A percentile compares a stretch with the other conserved stretches of the same genome.
Conservation (phyloP, 257 asterid genomes). For the Misopates orontium region DNA sequence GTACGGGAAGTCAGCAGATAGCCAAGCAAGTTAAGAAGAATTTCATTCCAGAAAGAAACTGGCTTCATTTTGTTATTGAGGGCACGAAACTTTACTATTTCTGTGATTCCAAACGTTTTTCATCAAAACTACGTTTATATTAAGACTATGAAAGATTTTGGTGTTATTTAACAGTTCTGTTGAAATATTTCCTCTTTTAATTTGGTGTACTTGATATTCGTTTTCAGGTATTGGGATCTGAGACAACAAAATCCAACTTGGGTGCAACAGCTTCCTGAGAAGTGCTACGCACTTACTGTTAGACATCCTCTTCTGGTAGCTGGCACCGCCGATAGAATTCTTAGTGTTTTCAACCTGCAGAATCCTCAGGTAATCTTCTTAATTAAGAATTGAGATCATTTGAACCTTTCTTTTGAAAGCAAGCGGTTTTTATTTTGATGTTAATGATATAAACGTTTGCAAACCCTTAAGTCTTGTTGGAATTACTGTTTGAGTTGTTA, state of each 20-base stretch:
- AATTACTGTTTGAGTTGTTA: not conserved
- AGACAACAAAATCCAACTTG: conserved; percentile 89
- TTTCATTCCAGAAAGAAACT: too few relatives aligned
- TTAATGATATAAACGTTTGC: not conserved
- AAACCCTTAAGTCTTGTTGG: not conserved
- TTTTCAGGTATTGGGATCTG: conserved; percentile 92
- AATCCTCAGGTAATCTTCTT: conserved; percentile 78
- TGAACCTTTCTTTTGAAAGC: conserved; percentile 1
- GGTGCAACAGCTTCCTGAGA: conserved; percentile 92
- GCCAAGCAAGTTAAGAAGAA: too few relatives aligned
- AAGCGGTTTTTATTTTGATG: not conserved
- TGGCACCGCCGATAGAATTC: conserved; percentile 91
- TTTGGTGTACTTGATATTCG: conserved; percentile 10
- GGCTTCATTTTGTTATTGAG: too few relatives aligned
- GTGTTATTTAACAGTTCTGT: conserved; percentile 8
- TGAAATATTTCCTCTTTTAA: conserved; percentile 14
- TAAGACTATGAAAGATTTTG: not conserved
- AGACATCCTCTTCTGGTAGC: conserved; percentile 91
- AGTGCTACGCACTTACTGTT: conserved; percentile 88
- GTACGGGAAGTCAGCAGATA: not conserved
- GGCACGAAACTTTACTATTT: too few relatives aligned
- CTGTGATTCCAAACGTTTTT: not conserved
- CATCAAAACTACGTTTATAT: conserved; percentile 9
- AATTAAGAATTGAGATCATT: conserved; percentile 11
- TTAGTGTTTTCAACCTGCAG: conserved; percentile 82